Base-by-base conservation (phyloP, 2,329 filamentous ascomycete genomes). In the Sarocladium strictum region DNA sequence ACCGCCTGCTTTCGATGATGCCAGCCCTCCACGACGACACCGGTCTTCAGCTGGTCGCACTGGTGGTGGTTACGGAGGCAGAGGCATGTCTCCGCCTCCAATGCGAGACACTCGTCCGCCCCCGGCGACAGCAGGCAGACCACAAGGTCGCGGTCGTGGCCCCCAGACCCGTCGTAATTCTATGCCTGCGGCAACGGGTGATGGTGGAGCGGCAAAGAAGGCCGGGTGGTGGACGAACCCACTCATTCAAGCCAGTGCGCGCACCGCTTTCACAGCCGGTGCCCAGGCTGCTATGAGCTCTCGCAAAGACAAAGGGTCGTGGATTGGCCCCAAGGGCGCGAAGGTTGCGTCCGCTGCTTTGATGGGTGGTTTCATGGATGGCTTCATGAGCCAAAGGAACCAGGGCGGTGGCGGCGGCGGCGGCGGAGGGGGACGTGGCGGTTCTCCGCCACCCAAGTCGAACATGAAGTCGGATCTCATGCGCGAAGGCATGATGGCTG, bases 301-400 rank as follows among this genome's bases (percentile, higher is more conserved):
- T 49, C 73, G 74, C 50, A 68, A 73, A 45, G 72, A 77, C 15
- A 67, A 69, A 1, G 72, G 75, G 2, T 65, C 70, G 1, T 79
- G 76, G 76, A 63, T 75, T 3, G 75, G 76, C 0, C 64, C 73
- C 11, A 79, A 79, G 58, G 76, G 75, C 4, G 73, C 73, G 43
- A 75, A 75, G 53, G 65, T 79, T 2, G 76, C 74, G 1, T 75
- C 75, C 2, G 75, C 76, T 2, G 76, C 76, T 2, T 56, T 79
- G 1, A 75, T 75, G 17, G 76, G 76, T 1, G 76, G 76, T 0
- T 63, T 78, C 17, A 70, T 77, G 37, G 76, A 78, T 55, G 73
- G 75, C 0, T 71, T 78, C 29, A 69, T 75, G 47, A 65, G 65
- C 2, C 61, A 67, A 54, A 71, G 69, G 60, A 62, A 68, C 12